Base-by-base conservation (phyloP, 2,329 filamentous ascomycete species). In the Fusarium burgessii region DNA sequence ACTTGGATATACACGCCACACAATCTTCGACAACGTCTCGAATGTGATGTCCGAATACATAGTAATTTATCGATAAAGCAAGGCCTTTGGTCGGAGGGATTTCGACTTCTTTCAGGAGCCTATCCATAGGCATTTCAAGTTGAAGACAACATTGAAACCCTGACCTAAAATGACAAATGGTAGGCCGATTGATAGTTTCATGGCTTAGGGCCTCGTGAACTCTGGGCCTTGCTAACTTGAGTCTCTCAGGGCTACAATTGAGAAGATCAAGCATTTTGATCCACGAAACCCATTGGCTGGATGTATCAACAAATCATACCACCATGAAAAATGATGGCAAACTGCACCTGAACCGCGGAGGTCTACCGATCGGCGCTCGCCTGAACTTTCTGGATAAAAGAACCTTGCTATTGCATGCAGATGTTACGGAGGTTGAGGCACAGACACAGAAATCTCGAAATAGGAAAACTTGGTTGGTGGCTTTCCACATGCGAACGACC, bases 401-500 rank as follows among this genome's bases (percentile, higher is more conserved):
- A 27, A 27, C n/a, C 41, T 27, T 50, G 25, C 20, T 32, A 32
- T 33, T 38, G n/a, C n/a, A 45, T 17, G 23, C 40, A 35, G 38
- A 35, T 25, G n/a, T 43, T 20, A n/a, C 29, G 36, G 25, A 32
- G 40, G 12, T 38, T 36, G 29, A 49, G 36, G 36, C 20, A 42
- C 20, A 18, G 36, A 46, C 25, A 38, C 20, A 20, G 23, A 46
- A 49, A 18, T 43, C 8, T 50, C 29, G n/a, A 62, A 41, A 10
- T n/a, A 41, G 25, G 33, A 51, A 29, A 43, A 46, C 7, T 17
- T 32, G 12, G 32, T 45, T 57, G 49, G 43, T 23, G 42, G 17
- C 17, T 43, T 54, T 43, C 64, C 62, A 67, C 63, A 49, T 67
- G 63, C 55, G 18, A 63, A 46, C 29, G 25, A 40, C 41, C 35